Conservation (phyloP, 208 protist genomes). For the Trypanosoma platydactyli region DNA sequence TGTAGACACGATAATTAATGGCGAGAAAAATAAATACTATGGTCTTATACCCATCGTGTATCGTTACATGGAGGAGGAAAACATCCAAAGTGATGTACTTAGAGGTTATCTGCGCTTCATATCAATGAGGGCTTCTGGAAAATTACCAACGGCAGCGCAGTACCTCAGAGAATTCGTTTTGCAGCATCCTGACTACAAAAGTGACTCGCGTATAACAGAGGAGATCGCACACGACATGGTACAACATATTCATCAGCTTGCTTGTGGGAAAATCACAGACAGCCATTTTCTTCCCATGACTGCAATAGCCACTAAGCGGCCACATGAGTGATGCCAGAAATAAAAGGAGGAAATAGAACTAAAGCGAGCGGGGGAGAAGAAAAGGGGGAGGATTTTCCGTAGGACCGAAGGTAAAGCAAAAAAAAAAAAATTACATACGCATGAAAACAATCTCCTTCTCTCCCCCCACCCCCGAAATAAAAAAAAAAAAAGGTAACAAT, state of each 20-base stretch:
- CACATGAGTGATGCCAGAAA: conserved; percentile 22
- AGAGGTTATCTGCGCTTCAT: conserved; percentile 92
- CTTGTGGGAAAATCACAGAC: conserved; percentile 39
- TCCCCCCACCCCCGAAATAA: too few relatives aligned
- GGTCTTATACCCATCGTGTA: conserved; percentile 93
- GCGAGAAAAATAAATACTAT: conserved; percentile 78
- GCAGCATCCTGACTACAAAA: conserved; percentile 93
- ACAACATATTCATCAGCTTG: conserved; percentile 63
- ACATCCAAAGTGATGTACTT: conserved; percentile 54
- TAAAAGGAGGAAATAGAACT: not conserved
- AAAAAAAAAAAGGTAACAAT: not conserved
- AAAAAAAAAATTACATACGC: too few relatives aligned
- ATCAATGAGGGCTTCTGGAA: conserved; percentile 90
- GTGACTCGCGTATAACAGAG: conserved; percentile 93
- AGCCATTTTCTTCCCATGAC: conserved; percentile 62
- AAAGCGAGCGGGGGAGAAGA: not conserved
- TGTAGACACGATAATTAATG: conserved; percentile 97
- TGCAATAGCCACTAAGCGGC: conserved; percentile 37
- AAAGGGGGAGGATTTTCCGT: not conserved
- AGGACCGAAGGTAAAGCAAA: too few relatives aligned
- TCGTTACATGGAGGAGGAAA: conserved; percentile 84
- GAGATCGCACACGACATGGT: conserved; percentile 91
- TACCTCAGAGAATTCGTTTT: conserved; percentile 95
- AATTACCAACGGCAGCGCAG: conserved; percentile 92
- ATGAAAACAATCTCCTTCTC: too few relatives aligned